These are phyloP conservation scores for Phytopythium vexans DNA, from an alignment of 352 stramenopile species.

Conservation along the genomic window DNA sequence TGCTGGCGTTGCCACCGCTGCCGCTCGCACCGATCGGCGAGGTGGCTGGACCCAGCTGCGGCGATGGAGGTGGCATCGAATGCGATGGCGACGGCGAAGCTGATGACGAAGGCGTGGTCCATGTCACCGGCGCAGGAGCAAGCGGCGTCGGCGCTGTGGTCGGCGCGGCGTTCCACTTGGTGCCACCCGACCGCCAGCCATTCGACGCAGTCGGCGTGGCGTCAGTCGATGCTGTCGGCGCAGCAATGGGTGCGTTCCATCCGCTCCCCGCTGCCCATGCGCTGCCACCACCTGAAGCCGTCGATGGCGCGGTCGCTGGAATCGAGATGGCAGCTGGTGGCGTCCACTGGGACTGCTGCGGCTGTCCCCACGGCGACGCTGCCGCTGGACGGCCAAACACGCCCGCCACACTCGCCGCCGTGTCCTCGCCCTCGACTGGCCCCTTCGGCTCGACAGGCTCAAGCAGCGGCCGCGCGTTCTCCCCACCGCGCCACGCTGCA, in stretches of 20 bases:
- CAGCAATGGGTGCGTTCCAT: slow-evolving; percentile 6
- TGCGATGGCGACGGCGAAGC: background rate
- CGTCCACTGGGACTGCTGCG: slow-evolving; percentile 1
- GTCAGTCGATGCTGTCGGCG: background rate
- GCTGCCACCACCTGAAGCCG: background rate
- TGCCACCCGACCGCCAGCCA: slow-evolving; percentile 6
- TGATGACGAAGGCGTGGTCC: slow-evolving; percentile 8
- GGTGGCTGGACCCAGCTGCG: too few relatives aligned
- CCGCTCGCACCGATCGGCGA: too few relatives aligned
- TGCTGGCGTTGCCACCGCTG: too few relatives aligned
- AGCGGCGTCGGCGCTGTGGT: background rate
- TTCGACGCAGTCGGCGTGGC: background rate
- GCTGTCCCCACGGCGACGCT: slow-evolving; percentile 16
- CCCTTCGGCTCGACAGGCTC: slow-evolving; percentile 26
- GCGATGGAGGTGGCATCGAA: too few relatives aligned
- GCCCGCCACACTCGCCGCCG: slow-evolving; percentile 4
- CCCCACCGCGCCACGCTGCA: slow-evolving; percentile 37
- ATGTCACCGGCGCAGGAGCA: slow-evolving; percentile 4
- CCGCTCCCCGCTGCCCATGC: background rate
- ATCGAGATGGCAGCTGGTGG: slow-evolving; percentile 7
- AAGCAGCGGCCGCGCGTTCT: slow-evolving; percentile 41
- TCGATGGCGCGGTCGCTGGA: background rate
- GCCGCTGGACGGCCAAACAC: slow-evolving; percentile 32
- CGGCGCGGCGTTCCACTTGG: slow-evolving; percentile 7
- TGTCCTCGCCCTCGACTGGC: slow-evolving; percentile 12